Evolutionary conservation across 2,329 filamentous ascomycete genomes (phyloP).

Genomic region (Parastagonospora nodorum): DNA sequence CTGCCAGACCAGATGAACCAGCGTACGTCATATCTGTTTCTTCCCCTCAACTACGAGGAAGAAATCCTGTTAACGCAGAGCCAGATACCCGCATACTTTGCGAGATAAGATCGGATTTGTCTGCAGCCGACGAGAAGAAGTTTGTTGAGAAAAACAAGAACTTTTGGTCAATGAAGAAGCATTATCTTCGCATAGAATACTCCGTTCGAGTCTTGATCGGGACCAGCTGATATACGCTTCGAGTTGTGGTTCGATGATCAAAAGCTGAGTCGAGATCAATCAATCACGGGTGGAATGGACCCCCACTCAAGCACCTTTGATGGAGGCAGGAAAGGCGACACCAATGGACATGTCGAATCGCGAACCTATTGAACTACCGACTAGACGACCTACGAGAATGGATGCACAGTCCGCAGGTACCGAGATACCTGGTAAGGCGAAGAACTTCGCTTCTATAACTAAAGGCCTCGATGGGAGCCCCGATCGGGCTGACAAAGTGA

Average conservation of each 20-base stretch:
- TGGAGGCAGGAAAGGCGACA: background rate
- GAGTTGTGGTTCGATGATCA: constrained; percentile 47
- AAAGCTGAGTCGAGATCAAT: constrained; percentile 41
- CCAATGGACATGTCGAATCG: constrained; percentile 12
- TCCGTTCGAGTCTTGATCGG: constrained; percentile 46
- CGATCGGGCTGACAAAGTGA: constrained; percentile 12
- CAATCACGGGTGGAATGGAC: constrained; percentile 45
- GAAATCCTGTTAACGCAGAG: background rate
- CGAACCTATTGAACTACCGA: constrained; percentile 24
- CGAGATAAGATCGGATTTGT: constrained; percentile 42
- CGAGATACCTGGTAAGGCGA: constrained; percentile 2
- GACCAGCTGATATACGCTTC: constrained; percentile 46
- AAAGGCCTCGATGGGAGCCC: constrained; percentile 1
- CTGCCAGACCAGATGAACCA: constrained; percentile 37
- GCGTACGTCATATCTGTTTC: constrained; percentile 13
- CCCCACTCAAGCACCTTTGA: constrained; percentile 14
- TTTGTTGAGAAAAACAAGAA: constrained; percentile 45
- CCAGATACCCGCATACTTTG: constrained; percentile 41
- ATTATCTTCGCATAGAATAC: constrained; percentile 44
- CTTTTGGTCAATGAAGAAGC: constrained; percentile 43
- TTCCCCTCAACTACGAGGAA: too few species aligned
- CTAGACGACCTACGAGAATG: constrained; percentile 3
- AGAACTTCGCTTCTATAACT: constrained; percentile 3
- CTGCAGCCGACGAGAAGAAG: constrained; percentile 33
- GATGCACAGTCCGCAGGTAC: background rate